Evolutionary conservation across 768 basidiomycete species (phyloP), one percentile per base, ranked within the genome.

Genomic region (Suillus clintonianus): DNA sequence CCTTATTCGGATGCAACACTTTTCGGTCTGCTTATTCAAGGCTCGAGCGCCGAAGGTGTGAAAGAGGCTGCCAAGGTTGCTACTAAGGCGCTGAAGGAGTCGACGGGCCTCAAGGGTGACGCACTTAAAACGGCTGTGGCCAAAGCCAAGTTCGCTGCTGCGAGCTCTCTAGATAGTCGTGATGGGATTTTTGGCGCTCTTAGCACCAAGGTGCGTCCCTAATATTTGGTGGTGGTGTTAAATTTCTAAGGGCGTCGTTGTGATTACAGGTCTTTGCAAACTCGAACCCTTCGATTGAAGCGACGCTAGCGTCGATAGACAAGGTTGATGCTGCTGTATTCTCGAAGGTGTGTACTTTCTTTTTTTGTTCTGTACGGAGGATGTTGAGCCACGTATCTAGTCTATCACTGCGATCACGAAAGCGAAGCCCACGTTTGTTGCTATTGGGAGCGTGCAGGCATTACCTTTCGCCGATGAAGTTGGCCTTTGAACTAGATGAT

Each of bases 1-100:
- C 89, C 91, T 15, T 99, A 99, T 80, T 93, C 95, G 17, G 97
- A 99, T 73, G 96, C 95, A 4, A 82, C 90, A 8, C 83, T 99
- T 58, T 87, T 97, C 64, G 95, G 95, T 63, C 77, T 97, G 62
- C 77, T 94, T 60, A 80, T 98, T 41, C 88, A 92, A 72, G 94
- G 88, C 7, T 74, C 81, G 42, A 89, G 88, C 27, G 73, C 83
- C 2, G 81, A 82, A 50, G 85, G 81, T 59, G 88, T 94, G 53
- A 87, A 83, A 68, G 84, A 88, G 62, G 92, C 89, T 24, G 86
- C 84, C 19, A 86, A 87, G 76, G 81, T 80, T n/a, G 88, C 89
- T 36, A 87, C 92, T 34, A 80, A 85, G 62, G 88, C 85, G 17
- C 74, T 95, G 68, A 85, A 87, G 79, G 80, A 75, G 5, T 79